phyloP scores from a whole-genome alignment of 495 filamentous ascomycete species.

The Poronia punctata region DNA sequence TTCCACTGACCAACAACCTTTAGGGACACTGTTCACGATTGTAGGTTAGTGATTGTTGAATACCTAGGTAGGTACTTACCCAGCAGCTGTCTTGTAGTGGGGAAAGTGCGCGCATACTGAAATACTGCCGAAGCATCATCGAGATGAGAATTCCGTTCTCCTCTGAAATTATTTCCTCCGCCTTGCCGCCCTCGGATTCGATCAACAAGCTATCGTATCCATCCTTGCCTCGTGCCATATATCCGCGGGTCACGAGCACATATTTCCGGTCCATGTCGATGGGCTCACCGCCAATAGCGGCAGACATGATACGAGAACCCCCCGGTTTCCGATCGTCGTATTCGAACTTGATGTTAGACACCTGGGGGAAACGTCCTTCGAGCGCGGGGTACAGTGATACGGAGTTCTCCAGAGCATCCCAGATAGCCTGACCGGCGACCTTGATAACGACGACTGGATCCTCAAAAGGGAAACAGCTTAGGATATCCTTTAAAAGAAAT shows the following conservation, averaged over 20 bases:
- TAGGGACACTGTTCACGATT: no score
- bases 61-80: no score
- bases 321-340: conserved; percentile 55
- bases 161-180: conserved; percentile 71
- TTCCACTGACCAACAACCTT: conserved; percentile 73
- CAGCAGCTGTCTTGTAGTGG: no score
- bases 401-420: conserved; percentile 74
- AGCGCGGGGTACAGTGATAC: conserved; percentile 73
- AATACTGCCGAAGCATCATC: conserved; percentile 81
- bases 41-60: no score
- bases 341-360: conserved; percentile 68
- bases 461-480: conserved; percentile 78
- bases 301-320: conserved; percentile 56
- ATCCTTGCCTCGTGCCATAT: conserved; percentile 84
- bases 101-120: no score
- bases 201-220: conserved; percentile 69
- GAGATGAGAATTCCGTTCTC: conserved; percentile 82
- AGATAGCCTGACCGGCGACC: conserved; percentile 56
- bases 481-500: conserved; percentile 67
- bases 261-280: conserved; percentile 57
- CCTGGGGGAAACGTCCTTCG: conserved; percentile 75
- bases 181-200: conserved; percentile 60
- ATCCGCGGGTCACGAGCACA: conserved; percentile 66
- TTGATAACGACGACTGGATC: conserved; percentile 78
- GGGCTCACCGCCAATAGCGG: conserved; percentile 50